phyloP scores from a whole-genome alignment of 2,329 filamentous ascomycete genomes.

The Rasamsonia emersonii region DNA sequence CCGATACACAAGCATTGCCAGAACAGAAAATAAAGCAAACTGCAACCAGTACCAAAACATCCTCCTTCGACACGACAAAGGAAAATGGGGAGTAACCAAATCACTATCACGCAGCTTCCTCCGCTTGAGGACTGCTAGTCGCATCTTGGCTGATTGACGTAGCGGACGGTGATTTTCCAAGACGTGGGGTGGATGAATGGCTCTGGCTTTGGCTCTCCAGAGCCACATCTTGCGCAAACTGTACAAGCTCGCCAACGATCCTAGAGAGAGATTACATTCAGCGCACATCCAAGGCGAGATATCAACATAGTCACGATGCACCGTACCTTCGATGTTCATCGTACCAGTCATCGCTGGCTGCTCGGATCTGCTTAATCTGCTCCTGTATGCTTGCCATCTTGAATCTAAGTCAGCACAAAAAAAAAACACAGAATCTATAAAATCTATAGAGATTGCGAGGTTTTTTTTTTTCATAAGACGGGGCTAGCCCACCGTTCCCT shows the following conservation, averaged over 20 bases:
- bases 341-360: conserved; percentile 36
- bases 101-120: too few species aligned
- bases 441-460: too few species aligned
- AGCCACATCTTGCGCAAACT: too few species aligned
- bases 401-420: conserved; percentile 16
- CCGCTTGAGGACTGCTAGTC: background rate
- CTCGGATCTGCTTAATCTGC: conserved; percentile 38
- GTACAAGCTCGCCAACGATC: conserved; percentile 30
- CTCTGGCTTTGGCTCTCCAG: conserved; percentile 23
- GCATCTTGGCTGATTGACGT: conserved; percentile 3
- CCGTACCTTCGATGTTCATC: conserved; percentile 35
- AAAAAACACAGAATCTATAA: conserved; percentile 13
- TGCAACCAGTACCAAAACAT: too few species aligned
- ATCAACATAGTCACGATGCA: background rate
- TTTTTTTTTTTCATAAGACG: conserved; percentile 22
- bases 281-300: conserved; percentile 4
- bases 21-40: too few species aligned
- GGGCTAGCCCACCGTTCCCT: conserved; percentile 40
- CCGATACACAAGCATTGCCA: too few species aligned
- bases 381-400: conserved; percentile 42
- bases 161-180: conserved; percentile 12
- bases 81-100: too few species aligned
- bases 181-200: conserved; percentile 21
- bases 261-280: conserved; percentile 14
- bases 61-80: too few species aligned